Percentiles rank a stretch among this genome's conserved stretches.
phyloP scores from a whole-genome alignment of 1,284 basidiomycete species.

The Pseudozyma sp. region DNA sequence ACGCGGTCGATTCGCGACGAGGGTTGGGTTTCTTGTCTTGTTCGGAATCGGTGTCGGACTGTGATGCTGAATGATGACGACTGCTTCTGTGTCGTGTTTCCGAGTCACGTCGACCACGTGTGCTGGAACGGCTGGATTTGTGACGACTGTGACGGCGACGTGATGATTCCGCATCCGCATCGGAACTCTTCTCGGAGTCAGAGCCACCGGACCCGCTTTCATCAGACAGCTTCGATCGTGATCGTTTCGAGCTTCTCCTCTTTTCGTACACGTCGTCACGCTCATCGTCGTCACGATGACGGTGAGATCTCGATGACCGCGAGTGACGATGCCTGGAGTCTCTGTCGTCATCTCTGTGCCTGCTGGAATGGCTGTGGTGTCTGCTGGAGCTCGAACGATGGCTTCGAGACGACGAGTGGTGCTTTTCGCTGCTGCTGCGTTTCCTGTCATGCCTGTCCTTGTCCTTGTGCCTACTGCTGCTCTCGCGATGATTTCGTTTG shows the following conservation, averaged over 20 bases:
- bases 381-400: slow-evolving; percentile 25
- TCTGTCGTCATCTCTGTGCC: slow-evolving; percentile 24
- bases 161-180: slow-evolving; percentile 10
- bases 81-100: slow-evolving; percentile 19
- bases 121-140: slow-evolving; percentile 21
- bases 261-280: slow-evolving; percentile 11
- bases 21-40: neutral
- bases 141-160: slow-evolving; percentile 22
- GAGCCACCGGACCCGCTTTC: slow-evolving; percentile 7
- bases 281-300: slow-evolving; percentile 11
- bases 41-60: slow-evolving; percentile 7
- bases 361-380: slow-evolving; percentile 20
- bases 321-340: slow-evolving; percentile 18
- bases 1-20: slow-evolving; percentile 1
- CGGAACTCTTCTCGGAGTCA: slow-evolving; percentile 10
- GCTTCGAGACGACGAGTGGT: slow-evolving; percentile 26
- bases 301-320: slow-evolving; percentile 28
- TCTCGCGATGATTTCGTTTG: slow-evolving; percentile 19
- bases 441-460: slow-evolving; percentile 16
- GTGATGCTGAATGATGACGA: slow-evolving; percentile 22
- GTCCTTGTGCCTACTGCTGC: slow-evolving; percentile 27
- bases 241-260: slow-evolving; percentile 19
- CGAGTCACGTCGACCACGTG: slow-evolving; percentile 9
- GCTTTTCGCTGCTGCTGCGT: slow-evolving; percentile 28
- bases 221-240: slow-evolving; percentile 19